phyloP scores from a whole-genome alignment of 306 rosid species.

The Acacia crassicarpa region DNA sequence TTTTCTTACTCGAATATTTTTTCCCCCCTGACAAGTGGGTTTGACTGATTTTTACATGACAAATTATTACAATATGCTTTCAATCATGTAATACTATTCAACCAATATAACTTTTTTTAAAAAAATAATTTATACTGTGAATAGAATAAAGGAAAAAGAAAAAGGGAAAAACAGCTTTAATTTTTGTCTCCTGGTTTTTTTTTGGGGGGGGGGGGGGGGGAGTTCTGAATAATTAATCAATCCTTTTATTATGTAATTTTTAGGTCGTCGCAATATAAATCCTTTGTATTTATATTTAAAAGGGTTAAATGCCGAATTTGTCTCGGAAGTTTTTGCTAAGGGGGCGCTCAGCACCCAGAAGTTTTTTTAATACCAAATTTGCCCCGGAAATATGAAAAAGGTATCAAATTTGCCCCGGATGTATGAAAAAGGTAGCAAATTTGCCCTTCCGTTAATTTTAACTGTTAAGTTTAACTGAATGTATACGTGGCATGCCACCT shows the following conservation, averaged over 20 bases:
- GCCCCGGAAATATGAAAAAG: too few relatives aligned
- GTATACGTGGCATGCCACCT: too few relatives aligned
- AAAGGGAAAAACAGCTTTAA: not conserved
- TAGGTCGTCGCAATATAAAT: not conserved
- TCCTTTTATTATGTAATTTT: not conserved
- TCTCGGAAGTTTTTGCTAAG: too few relatives aligned
- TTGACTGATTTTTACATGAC: not conserved
- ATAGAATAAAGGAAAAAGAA: not conserved
- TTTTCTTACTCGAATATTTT: not conserved
- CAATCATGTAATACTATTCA: not conserved
- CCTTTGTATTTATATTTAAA: not conserved
- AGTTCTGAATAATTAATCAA: not conserved
- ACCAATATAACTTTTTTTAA: not conserved
- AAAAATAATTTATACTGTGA: not conserved
- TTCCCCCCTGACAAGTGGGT: not conserved
- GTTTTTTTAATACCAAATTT: too few relatives aligned
- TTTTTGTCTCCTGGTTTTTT: not conserved
- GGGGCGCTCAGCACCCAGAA: too few relatives aligned
- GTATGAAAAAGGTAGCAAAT: too few relatives aligned
- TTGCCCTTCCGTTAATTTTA: too few relatives aligned
- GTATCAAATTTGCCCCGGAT: too few relatives aligned
- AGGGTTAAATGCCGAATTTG: too few relatives aligned
- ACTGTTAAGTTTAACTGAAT: too few relatives aligned
- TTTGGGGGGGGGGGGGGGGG: too few relatives aligned
- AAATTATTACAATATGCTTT: not conserved